A percentile compares a stretch with the other conserved stretches of the same genome.
These are phyloP conservation scores for Phytopythium mirpurense DNA, from an alignment of 352 stramenopile genomes.

Conservation along the genomic window DNA sequence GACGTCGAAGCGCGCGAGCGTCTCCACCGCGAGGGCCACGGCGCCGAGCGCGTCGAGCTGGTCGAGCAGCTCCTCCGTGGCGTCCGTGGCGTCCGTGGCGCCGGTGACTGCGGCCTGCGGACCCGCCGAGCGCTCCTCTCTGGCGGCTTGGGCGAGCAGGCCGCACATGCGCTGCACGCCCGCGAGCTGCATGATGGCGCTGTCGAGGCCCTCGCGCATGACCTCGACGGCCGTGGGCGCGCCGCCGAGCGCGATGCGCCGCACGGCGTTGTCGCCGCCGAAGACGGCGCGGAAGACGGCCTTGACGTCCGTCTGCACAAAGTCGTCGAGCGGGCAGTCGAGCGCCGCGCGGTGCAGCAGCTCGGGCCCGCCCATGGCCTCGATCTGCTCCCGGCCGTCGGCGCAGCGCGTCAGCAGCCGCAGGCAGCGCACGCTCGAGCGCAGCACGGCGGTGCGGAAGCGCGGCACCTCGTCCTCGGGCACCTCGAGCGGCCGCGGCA, in stretches of 20 bases:
- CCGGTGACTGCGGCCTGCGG: slow-evolving; percentile 4
- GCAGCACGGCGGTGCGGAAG: slow-evolving; percentile 49
- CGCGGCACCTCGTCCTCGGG: slow-evolving; percentile 35
- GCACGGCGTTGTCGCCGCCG: slow-evolving; percentile 62
- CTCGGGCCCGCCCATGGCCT: slow-evolving; percentile 29
- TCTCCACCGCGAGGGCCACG: slow-evolving; percentile 29
- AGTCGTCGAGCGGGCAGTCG: slow-evolving; percentile 62
- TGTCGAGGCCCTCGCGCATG: slow-evolving; percentile 55
- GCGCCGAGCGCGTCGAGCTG: slow-evolving; percentile 41
- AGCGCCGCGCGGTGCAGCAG: slow-evolving; percentile 49
- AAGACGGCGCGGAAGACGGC: slow-evolving; percentile 67
- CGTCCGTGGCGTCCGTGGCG: too few relatives aligned
- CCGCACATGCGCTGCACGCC: slow-evolving; percentile 44
- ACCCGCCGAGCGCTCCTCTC: too few relatives aligned
- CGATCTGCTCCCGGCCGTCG: slow-evolving; percentile 43
- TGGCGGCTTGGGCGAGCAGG: slow-evolving; percentile 23
- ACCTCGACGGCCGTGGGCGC: slow-evolving; percentile 52
- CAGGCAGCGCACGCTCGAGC: slow-evolving; percentile 55
- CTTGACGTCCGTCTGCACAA: slow-evolving; percentile 70
- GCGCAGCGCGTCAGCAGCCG: slow-evolving; percentile 51
- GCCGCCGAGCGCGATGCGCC: slow-evolving; percentile 50
- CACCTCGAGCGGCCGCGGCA: slow-evolving; percentile 43
- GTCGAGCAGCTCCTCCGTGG: slow-evolving; percentile 27
- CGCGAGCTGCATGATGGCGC: slow-evolving; percentile 55
- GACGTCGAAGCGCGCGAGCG: slow-evolving; percentile 47